Evolutionary conservation across 2,329 filamentous ascomycete genomes (phyloP), one percentile per base, ranked within the genome.

Genomic region (Septoria linicola): DNA sequence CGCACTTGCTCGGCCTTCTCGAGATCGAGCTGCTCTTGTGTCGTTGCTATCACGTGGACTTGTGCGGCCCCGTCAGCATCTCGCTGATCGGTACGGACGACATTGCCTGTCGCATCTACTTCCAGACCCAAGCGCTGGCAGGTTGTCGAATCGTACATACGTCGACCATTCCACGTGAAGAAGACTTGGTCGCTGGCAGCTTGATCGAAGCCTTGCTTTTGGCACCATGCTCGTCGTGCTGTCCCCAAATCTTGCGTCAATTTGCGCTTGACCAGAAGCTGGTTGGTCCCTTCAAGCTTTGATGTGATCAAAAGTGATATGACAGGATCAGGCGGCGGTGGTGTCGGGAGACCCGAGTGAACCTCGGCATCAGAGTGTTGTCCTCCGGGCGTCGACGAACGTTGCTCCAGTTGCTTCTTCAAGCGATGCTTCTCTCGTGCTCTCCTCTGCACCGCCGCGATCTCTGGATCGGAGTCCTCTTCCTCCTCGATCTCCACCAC

Each of bases 41-140:
- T 92, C 79, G 88, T 89, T 5, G 86, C 87, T 67, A 91, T 84
- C 57, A 95, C 77, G 59, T 86, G 80, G n/a, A 95, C 78, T 46
- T 80, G 79, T 6, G 76, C 70, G 8, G 76, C 75, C n/a, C 78
- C 76, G 3, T 66, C 59, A 20, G 78, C 76, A 10, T 76, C 75
- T 19, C 78, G 76, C 21, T 59, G 59, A 20, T 79, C 77, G 2
- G 75, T 68, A 49, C 70, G 60, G 14, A 62, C 66, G 13, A 72
- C 62, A 31, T 61, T 67, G 0, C 75, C 71, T 23, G 70, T 63
- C 1, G 63, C 60, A 46, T 76, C 72, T 2, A 76, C 63, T 21
- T 72, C 71, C 39, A 93, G 78, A 5, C 84, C 83, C 5, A 95
- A 72, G 41, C 80, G 83, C 46, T 77, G 76, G 52, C 88, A 84